Conservation (phyloP, 192 early-diverging fungal species). For the Paraglomus occultum region DNA sequence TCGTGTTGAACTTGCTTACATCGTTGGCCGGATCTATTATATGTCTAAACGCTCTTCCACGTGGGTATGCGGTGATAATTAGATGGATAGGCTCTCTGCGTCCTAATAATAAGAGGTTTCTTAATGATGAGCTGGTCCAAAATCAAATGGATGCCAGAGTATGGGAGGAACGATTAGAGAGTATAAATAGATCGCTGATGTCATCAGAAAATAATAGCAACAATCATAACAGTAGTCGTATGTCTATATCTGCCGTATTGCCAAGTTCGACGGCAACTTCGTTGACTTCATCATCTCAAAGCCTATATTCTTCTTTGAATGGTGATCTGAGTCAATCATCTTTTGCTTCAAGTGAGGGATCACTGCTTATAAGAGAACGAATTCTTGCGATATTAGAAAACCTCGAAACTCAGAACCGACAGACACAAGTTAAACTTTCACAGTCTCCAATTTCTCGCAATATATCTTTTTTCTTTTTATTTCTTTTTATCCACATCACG, state of each 20-base stretch:
- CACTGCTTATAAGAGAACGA: neutral
- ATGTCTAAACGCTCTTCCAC: constrained; percentile 23
- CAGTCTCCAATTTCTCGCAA: constrained; percentile 27
- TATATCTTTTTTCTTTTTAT: constrained; percentile 21
- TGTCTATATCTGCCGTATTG: neutral
- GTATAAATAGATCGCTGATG: neutral
- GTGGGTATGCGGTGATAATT: constrained; percentile 22
- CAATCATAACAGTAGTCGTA: neutral
- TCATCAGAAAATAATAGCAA: neutral
- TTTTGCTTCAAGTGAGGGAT: neutral
- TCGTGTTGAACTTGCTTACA: constrained; percentile 25
- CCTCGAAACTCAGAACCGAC: constrained; percentile 8
- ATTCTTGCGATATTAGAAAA: constrained; percentile 19
- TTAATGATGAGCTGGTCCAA: constrained; percentile 12
- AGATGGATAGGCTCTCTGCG: constrained; percentile 20
- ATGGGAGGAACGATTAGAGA: constrained; percentile 8
- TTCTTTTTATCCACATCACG: constrained; percentile 17
- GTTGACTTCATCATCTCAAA: constrained; percentile 16
- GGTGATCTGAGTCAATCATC: neutral
- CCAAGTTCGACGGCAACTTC: neutral
- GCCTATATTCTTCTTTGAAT: constrained; percentile 15
- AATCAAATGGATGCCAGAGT: constrained; percentile 16
- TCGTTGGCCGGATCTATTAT: constrained; percentile 15
- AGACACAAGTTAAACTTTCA: constrained; percentile 3
- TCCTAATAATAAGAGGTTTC: constrained; percentile 16